Conservation (phyloP, 768 basidiomycete species). For the Punctularia strigosozonata region DNA sequence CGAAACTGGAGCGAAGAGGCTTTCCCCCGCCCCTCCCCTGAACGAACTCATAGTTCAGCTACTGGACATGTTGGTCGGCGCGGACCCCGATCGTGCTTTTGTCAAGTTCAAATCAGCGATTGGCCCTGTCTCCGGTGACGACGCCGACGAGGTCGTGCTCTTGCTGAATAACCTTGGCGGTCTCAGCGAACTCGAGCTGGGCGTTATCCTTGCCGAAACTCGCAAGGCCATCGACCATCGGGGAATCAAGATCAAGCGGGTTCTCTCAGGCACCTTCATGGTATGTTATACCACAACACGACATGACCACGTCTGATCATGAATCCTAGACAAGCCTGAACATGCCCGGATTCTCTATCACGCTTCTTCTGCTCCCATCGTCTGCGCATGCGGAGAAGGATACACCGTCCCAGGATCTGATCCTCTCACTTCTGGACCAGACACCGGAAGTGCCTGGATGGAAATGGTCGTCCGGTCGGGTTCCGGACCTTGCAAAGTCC, state of each 20-base stretch:
- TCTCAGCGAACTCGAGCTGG: conserved; percentile 71
- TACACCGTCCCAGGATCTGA: conserved; percentile 24
- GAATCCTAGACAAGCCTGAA: conserved; percentile 66
- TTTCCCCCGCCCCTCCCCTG: conserved; percentile 63
- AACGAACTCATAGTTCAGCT: conserved; percentile 59
- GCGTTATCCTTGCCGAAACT: conserved; percentile 54
- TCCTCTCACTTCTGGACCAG: conserved; percentile 65
- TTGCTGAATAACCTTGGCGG: conserved; percentile 86
- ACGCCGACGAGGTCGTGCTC: conserved; percentile 59
- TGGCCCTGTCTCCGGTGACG: too few relatives aligned
- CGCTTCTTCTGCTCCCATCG: conserved; percentile 74
- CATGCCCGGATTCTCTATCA: conserved; percentile 88
- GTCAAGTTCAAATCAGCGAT: conserved; percentile 58
- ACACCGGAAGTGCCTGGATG: conserved; percentile 66
- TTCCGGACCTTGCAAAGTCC: too few relatives aligned
- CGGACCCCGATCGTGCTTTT: conserved; percentile 71
- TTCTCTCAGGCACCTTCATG: conserved; percentile 82
- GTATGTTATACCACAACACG: conserved; percentile 23
- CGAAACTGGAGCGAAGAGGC: conserved; percentile 60
- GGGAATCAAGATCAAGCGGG: conserved; percentile 45
- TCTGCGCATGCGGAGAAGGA: conserved; percentile 22
- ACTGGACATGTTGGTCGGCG: conserved; percentile 60
- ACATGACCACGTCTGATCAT: neutral
- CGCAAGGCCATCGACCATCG: conserved; percentile 40
- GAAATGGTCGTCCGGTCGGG: conserved; percentile 55